Evolutionary conservation across 768 basidiomycete genomes (phyloP), one percentile per base, ranked within the genome.

Genomic region (Coprinopsis sp.): DNA sequence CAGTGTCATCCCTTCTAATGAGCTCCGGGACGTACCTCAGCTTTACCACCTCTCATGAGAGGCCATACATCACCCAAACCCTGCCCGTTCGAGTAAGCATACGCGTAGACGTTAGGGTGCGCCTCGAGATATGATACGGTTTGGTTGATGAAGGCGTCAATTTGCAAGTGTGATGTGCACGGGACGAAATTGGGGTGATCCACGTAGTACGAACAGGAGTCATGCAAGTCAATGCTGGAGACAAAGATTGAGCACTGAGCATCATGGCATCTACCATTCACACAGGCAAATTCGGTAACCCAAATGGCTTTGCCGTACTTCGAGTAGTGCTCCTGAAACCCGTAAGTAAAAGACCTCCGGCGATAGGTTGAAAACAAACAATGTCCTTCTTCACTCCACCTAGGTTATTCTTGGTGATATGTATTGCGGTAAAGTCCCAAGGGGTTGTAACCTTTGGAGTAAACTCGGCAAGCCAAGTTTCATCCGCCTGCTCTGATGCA

Each of bases 231-330:
- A 27, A 19, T 24, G 37, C n/a, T 16, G 7, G 7, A 10, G 36
- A 23, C 13, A 18, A 41, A 31, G n/a, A 36, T 1, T 28, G 31
- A 25, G 13, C 25, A 33, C 16, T 3, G 29, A 16, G n/a, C n/a
- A n/a, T n/a, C n/a, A n/a, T n/a, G n/a, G 31, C 13, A 46, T 58
- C 16, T 46, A 71, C 73, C 73, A 40, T 74, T 64, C 25, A 74
- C 72, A 47, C 73, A 75, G 41, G 73, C 72, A 51, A 74, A 72
- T 53, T 75, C 73, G 19, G 72, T 70, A 13, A 75, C 64, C 72
- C 72, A 75, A 44, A 75, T 65, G 1, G 73, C 72, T 56, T 71
- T 73, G 51, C 67, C 64, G 53, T 73, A 75, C 3, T 46, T 54
- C 57, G 62, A 62, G 51, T 75, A 75, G 49, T 75, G 66, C 36